Conservation (phyloP, 257 asterid species). For the Solanum corneliomulleri region DNA sequence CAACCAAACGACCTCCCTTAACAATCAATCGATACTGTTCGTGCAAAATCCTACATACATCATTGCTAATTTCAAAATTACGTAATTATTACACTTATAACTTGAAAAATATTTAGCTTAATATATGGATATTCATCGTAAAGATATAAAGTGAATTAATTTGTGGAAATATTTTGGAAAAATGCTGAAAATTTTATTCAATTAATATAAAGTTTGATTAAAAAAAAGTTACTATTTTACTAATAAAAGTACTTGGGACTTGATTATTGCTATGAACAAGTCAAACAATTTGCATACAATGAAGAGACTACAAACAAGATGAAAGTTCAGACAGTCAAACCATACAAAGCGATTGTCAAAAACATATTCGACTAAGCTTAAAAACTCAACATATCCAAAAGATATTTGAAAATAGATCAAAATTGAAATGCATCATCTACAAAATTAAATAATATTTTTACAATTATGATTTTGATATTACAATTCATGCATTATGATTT, state of each 20-base stretch:
- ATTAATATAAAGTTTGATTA: too few species aligned
- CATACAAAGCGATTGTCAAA: neutral
- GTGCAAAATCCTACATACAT: neutral
- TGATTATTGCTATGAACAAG: neutral
- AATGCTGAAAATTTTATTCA: too few species aligned
- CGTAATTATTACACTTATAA: neutral
- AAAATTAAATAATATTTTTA: neutral
- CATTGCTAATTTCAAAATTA: neutral
- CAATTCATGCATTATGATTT: neutral
- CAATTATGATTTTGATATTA: too few species aligned
- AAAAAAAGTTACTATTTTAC: too few species aligned
- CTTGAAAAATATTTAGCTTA: neutral
- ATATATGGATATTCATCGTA: too few species aligned
- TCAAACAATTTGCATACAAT: neutral
- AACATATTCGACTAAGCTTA: neutral
- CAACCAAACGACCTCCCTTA: too few species aligned
- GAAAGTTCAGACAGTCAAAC: accelerated
- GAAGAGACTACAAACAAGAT: accelerated
- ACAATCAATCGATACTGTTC: neutral
- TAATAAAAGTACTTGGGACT: too few species aligned
- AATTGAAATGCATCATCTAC: neutral
- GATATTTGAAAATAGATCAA: too few species aligned
- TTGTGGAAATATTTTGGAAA: too few species aligned
- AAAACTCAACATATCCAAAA: neutral
- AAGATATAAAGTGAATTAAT: neutral